Evolutionary conservation across 306 rosid genomes (phyloP).

Genomic region (Astragalus membranaceus): DNA sequence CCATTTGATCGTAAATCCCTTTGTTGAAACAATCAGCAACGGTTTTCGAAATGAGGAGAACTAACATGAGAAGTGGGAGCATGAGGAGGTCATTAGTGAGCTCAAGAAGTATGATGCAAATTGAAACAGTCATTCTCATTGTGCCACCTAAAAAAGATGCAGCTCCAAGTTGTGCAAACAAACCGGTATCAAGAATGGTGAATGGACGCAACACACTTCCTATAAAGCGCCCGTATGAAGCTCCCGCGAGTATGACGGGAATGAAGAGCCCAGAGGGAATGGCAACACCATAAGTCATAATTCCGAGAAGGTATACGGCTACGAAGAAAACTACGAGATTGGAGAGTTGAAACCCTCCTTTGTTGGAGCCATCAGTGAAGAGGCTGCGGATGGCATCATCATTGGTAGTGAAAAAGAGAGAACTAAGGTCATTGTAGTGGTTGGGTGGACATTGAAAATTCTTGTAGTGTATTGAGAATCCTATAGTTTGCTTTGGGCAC

Average conservation of each 20-base stretch:
- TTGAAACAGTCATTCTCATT: constrained; percentile 88
- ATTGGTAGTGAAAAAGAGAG: constrained; percentile 67
- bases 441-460: constrained; percentile 52
- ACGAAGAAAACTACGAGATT: constrained; percentile 57
- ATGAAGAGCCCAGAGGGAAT: constrained; percentile 86
- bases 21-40: constrained; percentile 70
- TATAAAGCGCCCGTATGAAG: constrained; percentile 74
- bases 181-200: constrained; percentile 46
- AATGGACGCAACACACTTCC: constrained; percentile 46
- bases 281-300: constrained; percentile 78
- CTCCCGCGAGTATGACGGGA: constrained; percentile 83
- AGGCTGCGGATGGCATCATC: constrained; percentile 79
- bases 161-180: constrained; percentile 75
- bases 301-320: constrained; percentile 54
- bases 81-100: constrained; percentile 65
- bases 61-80: constrained; percentile 73
- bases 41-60: constrained; percentile 64
- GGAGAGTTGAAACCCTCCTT: constrained; percentile 44
- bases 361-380: constrained; percentile 33
- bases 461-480: constrained; percentile 56
- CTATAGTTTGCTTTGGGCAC: constrained; percentile 20
- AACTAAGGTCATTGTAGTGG: constrained; percentile 73
- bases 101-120: constrained; percentile 79
- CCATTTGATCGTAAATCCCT: constrained; percentile 77
- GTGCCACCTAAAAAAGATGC: constrained; percentile 90